Percentiles rank a stretch among this genome's conserved stretches.
These are phyloP conservation scores for Stenogyne calaminthoides DNA, from an alignment of 305 asterid genomes.

Conservation along the genomic window DNA sequence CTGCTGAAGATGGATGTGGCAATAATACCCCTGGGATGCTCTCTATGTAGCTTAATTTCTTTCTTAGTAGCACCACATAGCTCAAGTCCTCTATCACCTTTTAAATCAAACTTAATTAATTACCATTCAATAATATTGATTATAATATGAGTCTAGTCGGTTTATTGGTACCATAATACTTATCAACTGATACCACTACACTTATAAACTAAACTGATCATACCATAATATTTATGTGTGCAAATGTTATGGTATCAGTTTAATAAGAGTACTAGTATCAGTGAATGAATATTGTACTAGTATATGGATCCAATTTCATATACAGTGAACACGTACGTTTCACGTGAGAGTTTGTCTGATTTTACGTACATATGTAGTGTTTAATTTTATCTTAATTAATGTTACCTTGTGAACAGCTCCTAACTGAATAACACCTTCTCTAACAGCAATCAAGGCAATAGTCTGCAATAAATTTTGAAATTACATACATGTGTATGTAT, in stretches of 20 bases:
- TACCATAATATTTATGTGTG: too few species aligned
- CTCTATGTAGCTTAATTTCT: constrained; percentile 86
- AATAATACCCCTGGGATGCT: constrained; percentile 95
- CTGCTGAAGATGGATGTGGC: constrained; percentile 89
- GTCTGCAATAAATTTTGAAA: constrained; percentile 54
- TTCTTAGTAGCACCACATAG: constrained; percentile 82
- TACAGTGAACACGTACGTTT: too few species aligned
- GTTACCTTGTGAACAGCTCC: constrained; percentile 89
- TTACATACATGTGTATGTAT: not conserved
- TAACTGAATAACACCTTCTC: constrained; percentile 96
- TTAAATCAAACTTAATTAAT: not conserved
- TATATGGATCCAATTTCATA: too few species aligned
- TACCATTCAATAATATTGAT: not conserved
- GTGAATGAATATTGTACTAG: too few species aligned
- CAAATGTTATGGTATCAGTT: too few species aligned
- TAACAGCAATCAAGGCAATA: constrained; percentile 93
- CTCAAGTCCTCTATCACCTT: constrained; percentile 93
- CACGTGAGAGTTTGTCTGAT: too few species aligned
- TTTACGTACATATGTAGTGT: not conserved
- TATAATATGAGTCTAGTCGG: too few species aligned
- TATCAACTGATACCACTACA: too few species aligned
- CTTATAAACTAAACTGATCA: too few species aligned
- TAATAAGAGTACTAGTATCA: too few species aligned
- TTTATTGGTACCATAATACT: too few species aligned
- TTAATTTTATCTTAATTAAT: not conserved